Evolutionary conservation across 805 yeast species (phyloP).

Genomic region (Starmera dryadoides): DNA sequence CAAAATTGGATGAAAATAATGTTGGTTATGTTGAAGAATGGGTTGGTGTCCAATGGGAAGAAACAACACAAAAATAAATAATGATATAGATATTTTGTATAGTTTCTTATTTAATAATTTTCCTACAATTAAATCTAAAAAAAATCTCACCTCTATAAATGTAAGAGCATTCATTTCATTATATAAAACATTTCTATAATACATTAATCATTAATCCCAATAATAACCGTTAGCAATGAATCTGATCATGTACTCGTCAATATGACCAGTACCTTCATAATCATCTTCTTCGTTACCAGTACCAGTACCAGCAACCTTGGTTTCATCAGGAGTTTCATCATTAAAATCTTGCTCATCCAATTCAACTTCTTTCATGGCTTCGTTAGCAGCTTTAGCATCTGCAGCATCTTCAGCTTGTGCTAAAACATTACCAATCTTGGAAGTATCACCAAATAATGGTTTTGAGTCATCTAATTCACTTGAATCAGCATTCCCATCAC

Average conservation of each 20-base stretch:
- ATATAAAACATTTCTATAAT: too few relatives aligned
- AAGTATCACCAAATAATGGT: conserved; percentile 24
- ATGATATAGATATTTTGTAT: too few relatives aligned
- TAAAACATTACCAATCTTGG: conserved; percentile 50
- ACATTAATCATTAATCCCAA: conserved; percentile 35
- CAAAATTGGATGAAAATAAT: conserved; percentile 48
- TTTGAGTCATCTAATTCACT: conserved; percentile 22
- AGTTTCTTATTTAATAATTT: too few relatives aligned
- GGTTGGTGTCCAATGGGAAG: conserved; percentile 87
- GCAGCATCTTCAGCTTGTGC: conserved; percentile 96
- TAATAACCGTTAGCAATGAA: conserved; percentile 80
- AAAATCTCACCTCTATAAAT: too few relatives aligned
- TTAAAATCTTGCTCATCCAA: conserved; percentile 87
- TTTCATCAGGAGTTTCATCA: conserved; percentile 12
- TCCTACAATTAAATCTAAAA: too few relatives aligned
- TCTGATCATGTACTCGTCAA: conserved; percentile 94
- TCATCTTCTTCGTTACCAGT: conserved; percentile 24
- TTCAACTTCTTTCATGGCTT: conserved; percentile 79
- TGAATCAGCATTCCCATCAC: conserved; percentile 26
- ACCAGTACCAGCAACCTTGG: conserved; percentile 1
- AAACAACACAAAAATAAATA: conserved; percentile 8
- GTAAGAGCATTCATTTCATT: too few relatives aligned
- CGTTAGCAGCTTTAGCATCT: conserved; percentile 81
- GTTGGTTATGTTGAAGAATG: conserved; percentile 81
- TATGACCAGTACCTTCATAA: conserved; percentile 58